Evolutionary conservation across 805 yeast genomes (phyloP).

Genomic region (Kregervanrija delftensis): DNA sequence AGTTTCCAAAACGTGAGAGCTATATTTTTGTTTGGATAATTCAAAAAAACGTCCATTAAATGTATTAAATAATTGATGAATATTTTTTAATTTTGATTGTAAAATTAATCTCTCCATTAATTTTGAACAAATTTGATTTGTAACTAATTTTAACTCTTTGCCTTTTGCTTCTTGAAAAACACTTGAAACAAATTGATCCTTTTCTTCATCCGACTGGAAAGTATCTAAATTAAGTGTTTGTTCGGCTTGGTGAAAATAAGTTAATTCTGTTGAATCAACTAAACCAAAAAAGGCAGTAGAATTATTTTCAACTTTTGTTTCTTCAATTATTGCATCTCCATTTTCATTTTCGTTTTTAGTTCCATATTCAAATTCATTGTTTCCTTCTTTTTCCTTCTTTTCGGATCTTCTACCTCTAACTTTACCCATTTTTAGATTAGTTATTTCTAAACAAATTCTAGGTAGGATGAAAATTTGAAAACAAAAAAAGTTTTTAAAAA

Average conservation of each 20-base stretch:
- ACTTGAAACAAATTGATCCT: slow-evolving; percentile 61
- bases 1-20: slow-evolving; percentile 92
- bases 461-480: background rate
- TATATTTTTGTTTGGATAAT: slow-evolving; percentile 78
- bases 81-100: slow-evolving; percentile 54
- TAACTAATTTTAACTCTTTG: slow-evolving; percentile 84
- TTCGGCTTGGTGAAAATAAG: slow-evolving; percentile 91
- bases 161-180: slow-evolving; percentile 83
- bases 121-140: slow-evolving; percentile 93
- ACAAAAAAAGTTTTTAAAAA: slow-evolving; percentile 1
- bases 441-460: background rate
- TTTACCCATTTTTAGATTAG: slow-evolving; percentile 18
- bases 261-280: slow-evolving; percentile 76
- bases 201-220: slow-evolving; percentile 68
- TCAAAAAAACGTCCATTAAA: slow-evolving; percentile 72
- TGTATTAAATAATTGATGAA: slow-evolving; percentile 56
- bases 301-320: slow-evolving; percentile 8
- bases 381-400: slow-evolving; percentile 9
- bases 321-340: slow-evolving; percentile 3
- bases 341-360: background rate
- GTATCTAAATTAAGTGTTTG: slow-evolving; percentile 76
- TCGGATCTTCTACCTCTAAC: slow-evolving; percentile 30
- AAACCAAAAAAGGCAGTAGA: slow-evolving; percentile 69
- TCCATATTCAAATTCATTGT: slow-evolving; percentile 2
- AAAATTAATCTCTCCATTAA: slow-evolving; percentile 81